These are phyloP conservation scores for Pisolithus microcarpus DNA, from an alignment of 768 basidiomycete genomes.

Conservation along the genomic window DNA sequence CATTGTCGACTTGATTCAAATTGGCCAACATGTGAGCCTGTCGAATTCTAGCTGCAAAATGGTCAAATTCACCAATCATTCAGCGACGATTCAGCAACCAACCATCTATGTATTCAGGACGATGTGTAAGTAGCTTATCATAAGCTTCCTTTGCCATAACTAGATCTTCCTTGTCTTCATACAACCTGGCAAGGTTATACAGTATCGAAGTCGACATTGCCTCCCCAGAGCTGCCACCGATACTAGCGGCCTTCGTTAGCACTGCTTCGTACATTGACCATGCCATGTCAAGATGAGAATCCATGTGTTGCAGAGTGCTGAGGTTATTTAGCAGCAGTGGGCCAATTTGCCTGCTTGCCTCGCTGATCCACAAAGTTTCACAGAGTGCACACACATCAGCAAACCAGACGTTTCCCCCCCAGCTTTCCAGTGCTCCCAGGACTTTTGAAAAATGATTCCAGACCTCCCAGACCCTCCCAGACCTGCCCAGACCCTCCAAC, in stretches of 20 bases:
- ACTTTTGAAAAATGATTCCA: too few species aligned
- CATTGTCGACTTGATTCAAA: slow-evolving; percentile 70
- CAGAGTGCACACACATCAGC: slow-evolving; percentile 60
- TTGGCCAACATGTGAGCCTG: slow-evolving; percentile 74
- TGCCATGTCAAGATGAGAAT: slow-evolving; percentile 52
- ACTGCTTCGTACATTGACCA: slow-evolving; percentile 66
- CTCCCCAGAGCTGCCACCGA: slow-evolving; percentile 47
- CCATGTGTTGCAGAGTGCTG: slow-evolving; percentile 66
- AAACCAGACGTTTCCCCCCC: too few species aligned
- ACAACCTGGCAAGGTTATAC: too few species aligned
- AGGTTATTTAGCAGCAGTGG: slow-evolving; percentile 77
- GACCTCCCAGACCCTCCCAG: too few species aligned
- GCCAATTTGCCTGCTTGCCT: slow-evolving; percentile 43
- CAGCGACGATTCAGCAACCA: slow-evolving; percentile 21
- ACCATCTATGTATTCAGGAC: slow-evolving; percentile 98
- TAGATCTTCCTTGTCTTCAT: too few species aligned
- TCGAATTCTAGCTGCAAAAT: slow-evolving; percentile 75
- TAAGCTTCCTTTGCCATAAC: slow-evolving; percentile 87
- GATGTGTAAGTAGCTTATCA: slow-evolving; percentile 75
- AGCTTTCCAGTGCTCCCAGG: too few species aligned
- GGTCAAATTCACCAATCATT: slow-evolving; percentile 4
- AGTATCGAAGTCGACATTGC: too few species aligned
- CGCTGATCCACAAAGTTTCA: slow-evolving; percentile 63
- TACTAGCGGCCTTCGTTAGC: slow-evolving; percentile 46
- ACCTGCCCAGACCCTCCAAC: too few species aligned